These are phyloP conservation scores for Nothomitra cinnamomea DNA, from an alignment of 2,329 filamentous ascomycete genomes.

Conservation along the genomic window DNA sequence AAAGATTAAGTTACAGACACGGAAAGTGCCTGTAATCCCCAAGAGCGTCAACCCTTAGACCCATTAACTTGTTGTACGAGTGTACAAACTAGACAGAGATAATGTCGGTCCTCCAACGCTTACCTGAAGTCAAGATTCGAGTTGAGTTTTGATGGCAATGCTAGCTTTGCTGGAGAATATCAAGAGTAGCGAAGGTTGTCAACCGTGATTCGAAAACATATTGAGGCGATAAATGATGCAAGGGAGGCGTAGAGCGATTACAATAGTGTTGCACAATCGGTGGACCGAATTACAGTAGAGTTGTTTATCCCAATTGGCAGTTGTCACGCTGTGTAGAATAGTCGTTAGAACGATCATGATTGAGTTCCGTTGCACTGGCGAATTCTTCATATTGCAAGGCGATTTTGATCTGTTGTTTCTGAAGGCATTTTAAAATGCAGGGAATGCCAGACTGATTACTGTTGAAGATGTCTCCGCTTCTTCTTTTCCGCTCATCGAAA, in stretches of 20 bases:
- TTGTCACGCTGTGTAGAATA: background rate
- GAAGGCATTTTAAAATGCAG: constrained; percentile 3
- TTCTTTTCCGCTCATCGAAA: background rate
- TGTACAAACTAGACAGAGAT: too few species aligned
- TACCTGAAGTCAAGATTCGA: too few species aligned
- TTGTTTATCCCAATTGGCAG: background rate
- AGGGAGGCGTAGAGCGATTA: background rate
- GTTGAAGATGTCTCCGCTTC: background rate
- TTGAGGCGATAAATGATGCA: background rate
- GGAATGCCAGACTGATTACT: constrained; percentile 4
- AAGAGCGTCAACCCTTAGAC: too few species aligned
- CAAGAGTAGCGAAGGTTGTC: background rate
- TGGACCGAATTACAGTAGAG: background rate
- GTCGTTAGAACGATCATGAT: background rate
- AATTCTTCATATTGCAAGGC: constrained; percentile 1
- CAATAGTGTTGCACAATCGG: background rate
- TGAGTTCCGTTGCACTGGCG: background rate
- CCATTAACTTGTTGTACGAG: too few species aligned
- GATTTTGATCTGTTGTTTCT: background rate
- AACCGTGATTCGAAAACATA: background rate
- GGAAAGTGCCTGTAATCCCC: too few species aligned
- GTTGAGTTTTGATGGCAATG: too few species aligned
- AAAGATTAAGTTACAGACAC: too few species aligned
- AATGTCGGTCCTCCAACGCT: too few species aligned
- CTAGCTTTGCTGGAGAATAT: background rate